These are phyloP conservation scores for Calonectria fujianensis DNA, from an alignment of 2,329 filamentous ascomycete genomes.

Conservation along the genomic window DNA sequence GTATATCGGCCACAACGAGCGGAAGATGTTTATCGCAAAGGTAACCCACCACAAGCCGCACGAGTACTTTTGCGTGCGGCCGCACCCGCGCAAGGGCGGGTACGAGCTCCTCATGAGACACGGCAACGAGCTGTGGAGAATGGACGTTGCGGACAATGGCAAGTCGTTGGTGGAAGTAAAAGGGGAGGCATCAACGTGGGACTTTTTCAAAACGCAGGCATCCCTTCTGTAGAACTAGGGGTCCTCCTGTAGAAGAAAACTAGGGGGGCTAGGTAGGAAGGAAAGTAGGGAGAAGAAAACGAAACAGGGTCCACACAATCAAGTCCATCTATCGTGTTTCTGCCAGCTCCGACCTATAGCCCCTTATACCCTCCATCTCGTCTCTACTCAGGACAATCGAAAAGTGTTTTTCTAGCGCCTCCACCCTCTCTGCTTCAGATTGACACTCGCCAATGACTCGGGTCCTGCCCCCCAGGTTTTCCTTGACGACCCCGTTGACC, in stretches of 20 bases:
- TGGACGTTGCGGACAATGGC: conserved; percentile 51
- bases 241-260: background rate
- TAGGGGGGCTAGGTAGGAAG: background rate
- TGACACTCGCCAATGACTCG: conserved; percentile 54
- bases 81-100: conserved; percentile 55
- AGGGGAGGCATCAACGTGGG: conserved; percentile 57
- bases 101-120: conserved; percentile 58
- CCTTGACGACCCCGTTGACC: conserved; percentile 48
- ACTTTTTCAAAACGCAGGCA: conserved; percentile 50
- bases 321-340: background rate
- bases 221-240: background rate
- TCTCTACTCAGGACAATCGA: conserved; percentile 64
- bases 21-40: conserved; percentile 48
- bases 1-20: conserved; percentile 59
- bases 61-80: conserved; percentile 57
- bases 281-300: background rate
- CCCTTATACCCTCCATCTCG: conserved; percentile 41
- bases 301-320: background rate
- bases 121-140: conserved; percentile 54
- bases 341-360: conserved; percentile 39
- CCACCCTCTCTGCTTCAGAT: conserved; percentile 68
- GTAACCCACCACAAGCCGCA: conserved; percentile 51
- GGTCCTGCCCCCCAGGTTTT: conserved; percentile 51
- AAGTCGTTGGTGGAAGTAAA: conserved; percentile 52
- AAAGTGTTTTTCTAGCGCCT: conserved; percentile 69